Base-by-base conservation (phyloP, 768 basidiomycete genomes). In the Candolleomyces efflorescens region DNA sequence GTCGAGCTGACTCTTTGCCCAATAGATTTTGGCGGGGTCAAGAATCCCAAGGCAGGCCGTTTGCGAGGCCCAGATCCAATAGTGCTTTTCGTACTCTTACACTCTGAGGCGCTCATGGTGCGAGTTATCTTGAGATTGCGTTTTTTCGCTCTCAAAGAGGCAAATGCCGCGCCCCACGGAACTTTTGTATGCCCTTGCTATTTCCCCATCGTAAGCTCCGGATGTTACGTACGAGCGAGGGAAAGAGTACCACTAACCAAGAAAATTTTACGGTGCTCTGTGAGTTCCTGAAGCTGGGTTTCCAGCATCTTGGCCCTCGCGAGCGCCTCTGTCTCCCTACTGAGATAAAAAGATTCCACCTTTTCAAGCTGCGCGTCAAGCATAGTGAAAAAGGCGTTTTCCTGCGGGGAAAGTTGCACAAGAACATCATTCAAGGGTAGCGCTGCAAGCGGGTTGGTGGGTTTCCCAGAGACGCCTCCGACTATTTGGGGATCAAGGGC, bases 321-420 rank as follows among this genome's bases (percentile, higher is more conserved):
- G 4, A 71, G 71, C 83, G 82, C 86, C 71, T 81, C 85, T 47
- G 77, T 78, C 72, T 85, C 94, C 26, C 86, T 80, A 23, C 82
- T 83, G 5, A 81, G 65, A 68, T 92, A 98, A 70, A 99, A 99
- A 0, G 75, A 72, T 59, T 91, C 90, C 12, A 98, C 84, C 69
- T 96, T 97, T 20, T 87, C 84, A 2, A 98, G 75, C 67, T 99
- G 87, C 0, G 67, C 67, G 62, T 97, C 90, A 6, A 98, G 77
- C 22, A 84, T 76, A 2, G 82, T 78, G 59, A 98, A 91, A 74
- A 97, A 98, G 5, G 76, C 76, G 27, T 72, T 66, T 65, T 95
- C 89, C 22, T 79, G 72, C 0, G 83, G 76, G 12, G 84, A 78
- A 18, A 94, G 75, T 10, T 78, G 69, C 4, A 79, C 75, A 17